Evolutionary conservation across 2,329 filamentous ascomycete genomes (phyloP).

Genomic region (Emergomyces pasteurianus): DNA sequence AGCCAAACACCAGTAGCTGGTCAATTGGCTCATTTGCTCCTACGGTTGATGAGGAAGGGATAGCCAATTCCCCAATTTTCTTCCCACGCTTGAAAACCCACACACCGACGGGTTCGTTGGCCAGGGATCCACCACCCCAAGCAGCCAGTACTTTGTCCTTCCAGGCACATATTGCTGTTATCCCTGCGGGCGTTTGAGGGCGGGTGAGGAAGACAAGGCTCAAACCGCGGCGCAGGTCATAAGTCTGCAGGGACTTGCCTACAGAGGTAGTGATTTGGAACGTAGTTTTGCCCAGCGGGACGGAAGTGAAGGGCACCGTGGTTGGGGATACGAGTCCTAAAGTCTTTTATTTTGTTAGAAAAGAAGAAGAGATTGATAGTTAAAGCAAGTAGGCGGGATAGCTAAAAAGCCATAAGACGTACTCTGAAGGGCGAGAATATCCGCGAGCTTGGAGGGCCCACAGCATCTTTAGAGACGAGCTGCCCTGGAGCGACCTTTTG

Average conservation of each 20-base stretch:
- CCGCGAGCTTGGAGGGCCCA: slow-evolving; percentile 46
- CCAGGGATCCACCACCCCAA: slow-evolving; percentile 60
- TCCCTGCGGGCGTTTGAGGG: slow-evolving; percentile 72
- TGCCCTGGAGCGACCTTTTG: slow-evolving; percentile 48
- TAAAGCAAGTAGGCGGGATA: not conserved
- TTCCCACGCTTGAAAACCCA: slow-evolving; percentile 92
- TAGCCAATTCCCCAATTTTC: slow-evolving; percentile 61
- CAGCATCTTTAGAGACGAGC: slow-evolving; percentile 10
- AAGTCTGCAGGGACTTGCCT: slow-evolving; percentile 82
- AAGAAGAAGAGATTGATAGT: slow-evolving; percentile 4
- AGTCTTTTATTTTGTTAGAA: slow-evolving; percentile 49
- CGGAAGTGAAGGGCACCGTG: slow-evolving; percentile 73
- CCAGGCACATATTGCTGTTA: slow-evolving; percentile 81
- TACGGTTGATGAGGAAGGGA: slow-evolving; percentile 41
- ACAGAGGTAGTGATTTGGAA: slow-evolving; percentile 97
- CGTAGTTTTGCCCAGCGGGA: slow-evolving; percentile 82
- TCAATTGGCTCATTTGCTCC: slow-evolving; percentile 56
- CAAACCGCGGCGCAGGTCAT: slow-evolving; percentile 80
- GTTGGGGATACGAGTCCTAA: slow-evolving; percentile 90
- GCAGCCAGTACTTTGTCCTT: slow-evolving; percentile 80
- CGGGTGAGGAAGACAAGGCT: slow-evolving; percentile 88
- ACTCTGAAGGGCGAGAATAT: slow-evolving; percentile 93
- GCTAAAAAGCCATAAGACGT: slow-evolving; percentile 24
- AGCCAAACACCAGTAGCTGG: slow-evolving; percentile 71
- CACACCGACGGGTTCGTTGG: slow-evolving; percentile 46